Percentiles rank a stretch among this genome's conserved stretches.
These are phyloP conservation scores for Fraxinus pennsylvanica DNA, from an alignment of 257 asterid species.

Conservation along the genomic window DNA sequence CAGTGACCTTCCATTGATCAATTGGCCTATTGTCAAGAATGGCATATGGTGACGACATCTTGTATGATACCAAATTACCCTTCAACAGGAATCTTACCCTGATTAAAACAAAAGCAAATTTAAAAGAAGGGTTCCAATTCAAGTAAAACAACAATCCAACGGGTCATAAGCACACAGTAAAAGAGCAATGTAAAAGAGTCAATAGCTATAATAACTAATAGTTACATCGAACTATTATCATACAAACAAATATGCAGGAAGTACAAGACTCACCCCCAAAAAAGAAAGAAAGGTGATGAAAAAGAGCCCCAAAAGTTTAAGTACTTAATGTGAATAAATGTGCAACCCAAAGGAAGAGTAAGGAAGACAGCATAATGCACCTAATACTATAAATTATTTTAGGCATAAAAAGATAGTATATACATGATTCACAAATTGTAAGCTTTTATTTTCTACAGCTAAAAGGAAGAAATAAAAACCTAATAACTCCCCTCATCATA, in stretches of 20 bases:
- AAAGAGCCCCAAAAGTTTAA: neutral
- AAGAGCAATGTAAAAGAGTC: neutral
- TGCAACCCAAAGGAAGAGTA: neutral
- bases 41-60: slow-evolving; percentile 82
- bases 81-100: slow-evolving; percentile 33
- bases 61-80: slow-evolving; percentile 24
- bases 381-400: neutral
- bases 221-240: neutral
- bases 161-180: neutral
- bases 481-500: neutral
- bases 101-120: slow-evolving; percentile 18
- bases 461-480: neutral
- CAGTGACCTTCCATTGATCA: slow-evolving; percentile 94
- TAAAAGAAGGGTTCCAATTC: neutral
- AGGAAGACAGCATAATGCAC: neutral
- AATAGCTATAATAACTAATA: neutral
- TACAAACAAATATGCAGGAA: neutral
- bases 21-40: slow-evolving; percentile 61
- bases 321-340: neutral
- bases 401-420: neutral
- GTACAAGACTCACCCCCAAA: neutral
- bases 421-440: neutral
- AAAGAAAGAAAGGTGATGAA: neutral
- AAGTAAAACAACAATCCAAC: neutral
- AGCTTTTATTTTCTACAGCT: neutral